Evolutionary conservation across 2,329 filamentous ascomycete genomes (phyloP), one percentile per base, ranked within the genome.

Genomic region (Microdochium nivale): DNA sequence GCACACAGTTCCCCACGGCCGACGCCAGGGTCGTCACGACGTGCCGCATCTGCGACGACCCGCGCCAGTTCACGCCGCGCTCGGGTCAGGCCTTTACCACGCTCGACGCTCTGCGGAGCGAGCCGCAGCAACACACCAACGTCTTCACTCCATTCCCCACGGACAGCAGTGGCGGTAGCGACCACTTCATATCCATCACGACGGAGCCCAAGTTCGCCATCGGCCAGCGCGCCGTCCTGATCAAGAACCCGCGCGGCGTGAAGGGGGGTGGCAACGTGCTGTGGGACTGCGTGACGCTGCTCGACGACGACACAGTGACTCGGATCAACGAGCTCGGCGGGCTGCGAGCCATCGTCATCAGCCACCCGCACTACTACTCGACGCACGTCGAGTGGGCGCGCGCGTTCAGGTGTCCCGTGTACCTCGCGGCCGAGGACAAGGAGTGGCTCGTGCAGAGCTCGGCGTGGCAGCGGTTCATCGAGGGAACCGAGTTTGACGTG

Each of bases 331-430:
- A 62, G 0, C 71, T 83, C 7, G 88, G 88, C 44, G 87, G 86
- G 0, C 62, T 95, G 13, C 71, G 72, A 32, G 87, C 84, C 0
- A 90, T 94, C 47, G 82, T 83, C 58, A 88, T 91, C 55, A 84
- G 79, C 11, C 87, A 95, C 67, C 89, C 89, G 50, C 89, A 95
- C 64, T 95, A 88, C 68, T 94, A 88, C 68, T 83, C 83, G 14
- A 87, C 87, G 3, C 85, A 90, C 64, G 66, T 87, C 0, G 80
- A 86, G 57, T 95, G 89, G 88, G 84, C 86, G 0, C 63, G 71
- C 46, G 74, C 76, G 0, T 92, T 94, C 58, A 58, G 68, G 3
- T 90, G 87, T 59, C 83, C 82, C 0, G 81, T 94, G 1, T 91
- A 87, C 60, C 62, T 89, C 1, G 74, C 84, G 0, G 66, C 66